phyloP scores from a whole-genome alignment of 2,329 filamentous ascomycete genomes.

The Botrytis pseudocinerea region DNA sequence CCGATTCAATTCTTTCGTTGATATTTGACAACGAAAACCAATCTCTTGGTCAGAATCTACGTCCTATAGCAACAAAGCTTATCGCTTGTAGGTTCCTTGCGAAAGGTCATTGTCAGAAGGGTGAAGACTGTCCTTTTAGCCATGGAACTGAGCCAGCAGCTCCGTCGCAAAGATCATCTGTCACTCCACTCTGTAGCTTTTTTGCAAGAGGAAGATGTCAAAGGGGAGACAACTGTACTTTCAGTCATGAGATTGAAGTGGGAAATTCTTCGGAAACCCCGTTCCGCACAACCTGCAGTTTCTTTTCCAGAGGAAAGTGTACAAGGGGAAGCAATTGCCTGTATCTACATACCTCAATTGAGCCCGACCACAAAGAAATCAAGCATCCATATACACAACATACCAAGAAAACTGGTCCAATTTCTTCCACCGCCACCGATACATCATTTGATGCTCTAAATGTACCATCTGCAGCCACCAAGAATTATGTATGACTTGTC shows the following conservation, averaged over 20 bases:
- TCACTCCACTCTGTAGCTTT: background rate
- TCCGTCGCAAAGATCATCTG: background rate
- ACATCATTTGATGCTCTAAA: background rate
- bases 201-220: background rate
- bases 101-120: background rate
- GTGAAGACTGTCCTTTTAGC: background rate
- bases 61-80: background rate
- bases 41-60: background rate
- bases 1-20: background rate
- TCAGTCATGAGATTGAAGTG: background rate
- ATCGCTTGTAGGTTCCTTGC: slow-evolving; percentile 1
- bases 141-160: background rate
- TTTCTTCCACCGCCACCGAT: background rate
- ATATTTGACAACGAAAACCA: background rate
- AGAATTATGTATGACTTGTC: background rate
- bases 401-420: background rate
- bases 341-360: background rate
- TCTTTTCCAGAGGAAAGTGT: background rate
- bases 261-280: background rate
- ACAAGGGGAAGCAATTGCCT: background rate
- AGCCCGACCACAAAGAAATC: background rate
- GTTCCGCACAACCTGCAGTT: background rate
- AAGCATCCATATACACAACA: background rate
- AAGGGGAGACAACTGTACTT: background rate
- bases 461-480: background rate